phyloP scores from a whole-genome alignment of 768 basidiomycete species.

The Galerina sulciceps region DNA sequence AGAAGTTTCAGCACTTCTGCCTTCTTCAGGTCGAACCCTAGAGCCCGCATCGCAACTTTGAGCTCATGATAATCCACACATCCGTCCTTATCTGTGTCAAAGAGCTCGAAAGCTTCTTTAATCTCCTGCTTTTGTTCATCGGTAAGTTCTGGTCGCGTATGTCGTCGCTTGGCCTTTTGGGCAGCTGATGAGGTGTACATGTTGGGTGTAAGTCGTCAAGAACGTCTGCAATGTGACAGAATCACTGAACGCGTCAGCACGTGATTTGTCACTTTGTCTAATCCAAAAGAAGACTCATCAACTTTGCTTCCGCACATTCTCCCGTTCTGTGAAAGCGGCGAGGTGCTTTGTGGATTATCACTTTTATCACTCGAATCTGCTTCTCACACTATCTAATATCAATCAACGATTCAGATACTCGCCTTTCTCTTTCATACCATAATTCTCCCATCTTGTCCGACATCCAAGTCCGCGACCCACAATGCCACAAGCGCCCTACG shows the following conservation, averaged over 20 bases:
- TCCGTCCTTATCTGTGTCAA: slow-evolving; percentile 98
- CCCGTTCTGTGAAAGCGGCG: neutral
- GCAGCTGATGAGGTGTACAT: slow-evolving; percentile 72
- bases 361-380: slow-evolving; percentile 1
- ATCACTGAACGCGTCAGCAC: slow-evolving; percentile 23
- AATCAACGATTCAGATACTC: slow-evolving; percentile 17
- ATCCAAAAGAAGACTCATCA: neutral
- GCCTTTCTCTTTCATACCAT: slow-evolving; percentile 7
- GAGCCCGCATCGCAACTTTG: slow-evolving; percentile 97
- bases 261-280: slow-evolving; percentile 18
- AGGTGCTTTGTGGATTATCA: slow-evolving; percentile 20
- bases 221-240: slow-evolving; percentile 15
- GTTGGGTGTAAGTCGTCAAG: slow-evolving; percentile 13
- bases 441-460: neutral
- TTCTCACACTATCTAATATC: neutral
- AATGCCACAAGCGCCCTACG: neutral
- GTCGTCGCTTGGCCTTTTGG: slow-evolving; percentile 76
- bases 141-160: slow-evolving; percentile 79
- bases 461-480: neutral
- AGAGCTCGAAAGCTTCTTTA: slow-evolving; percentile 98
- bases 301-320: neutral
- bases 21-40: slow-evolving; percentile 98
- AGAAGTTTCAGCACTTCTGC: slow-evolving; percentile 96
- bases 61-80: slow-evolving; percentile 97
- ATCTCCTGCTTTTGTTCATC: slow-evolving; percentile 96